Percentiles rank a stretch among this genome's conserved stretches.
phyloP scores from a whole-genome alignment of 129 eudicot species.

The Saussurea involucrata region DNA sequence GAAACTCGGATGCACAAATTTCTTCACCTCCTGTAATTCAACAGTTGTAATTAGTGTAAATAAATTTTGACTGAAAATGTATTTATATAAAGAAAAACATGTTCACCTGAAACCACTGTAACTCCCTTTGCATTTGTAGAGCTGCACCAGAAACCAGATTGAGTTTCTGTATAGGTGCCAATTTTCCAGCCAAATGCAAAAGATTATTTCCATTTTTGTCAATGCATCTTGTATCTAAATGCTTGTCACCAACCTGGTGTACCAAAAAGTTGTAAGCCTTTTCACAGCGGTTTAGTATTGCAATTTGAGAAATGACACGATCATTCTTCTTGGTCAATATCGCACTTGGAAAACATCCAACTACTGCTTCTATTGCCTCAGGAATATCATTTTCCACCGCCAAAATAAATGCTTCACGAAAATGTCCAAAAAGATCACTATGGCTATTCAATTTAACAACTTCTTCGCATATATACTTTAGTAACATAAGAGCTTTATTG shows the following conservation, averaged over 20 bases:
- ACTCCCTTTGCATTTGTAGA: slow-evolving; percentile 1
- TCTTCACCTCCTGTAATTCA: not conserved
- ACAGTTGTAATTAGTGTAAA: not conserved
- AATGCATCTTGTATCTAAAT: not conserved
- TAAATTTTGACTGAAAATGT: not conserved
- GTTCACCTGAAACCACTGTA: slow-evolving; percentile 20
- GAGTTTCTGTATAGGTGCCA: slow-evolving; percentile 13
- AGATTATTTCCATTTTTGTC: not conserved
- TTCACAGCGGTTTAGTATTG: slow-evolving; percentile 7
- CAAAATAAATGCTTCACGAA: not conserved
- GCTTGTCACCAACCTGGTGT: not conserved
- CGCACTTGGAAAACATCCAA: slow-evolving; percentile 11
- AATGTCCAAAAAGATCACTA: not conserved
- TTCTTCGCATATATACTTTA: not conserved
- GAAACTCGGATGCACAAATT: not conserved
- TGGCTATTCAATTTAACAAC: not conserved
- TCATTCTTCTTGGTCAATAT: not conserved
- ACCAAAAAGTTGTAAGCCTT: slow-evolving; percentile 12
- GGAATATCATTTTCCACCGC: slow-evolving; percentile 11
- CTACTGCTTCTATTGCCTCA: slow-evolving; percentile 23
- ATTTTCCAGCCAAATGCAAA: slow-evolving; percentile 19
- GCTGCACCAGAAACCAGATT: slow-evolving; percentile 17
- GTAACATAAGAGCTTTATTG: not conserved
- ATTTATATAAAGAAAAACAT: not conserved
- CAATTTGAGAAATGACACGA: not conserved